These are phyloP conservation scores for Zarea fungicola DNA, from an alignment of 2,329 filamentous ascomycete species.

Conservation along the genomic window DNA sequence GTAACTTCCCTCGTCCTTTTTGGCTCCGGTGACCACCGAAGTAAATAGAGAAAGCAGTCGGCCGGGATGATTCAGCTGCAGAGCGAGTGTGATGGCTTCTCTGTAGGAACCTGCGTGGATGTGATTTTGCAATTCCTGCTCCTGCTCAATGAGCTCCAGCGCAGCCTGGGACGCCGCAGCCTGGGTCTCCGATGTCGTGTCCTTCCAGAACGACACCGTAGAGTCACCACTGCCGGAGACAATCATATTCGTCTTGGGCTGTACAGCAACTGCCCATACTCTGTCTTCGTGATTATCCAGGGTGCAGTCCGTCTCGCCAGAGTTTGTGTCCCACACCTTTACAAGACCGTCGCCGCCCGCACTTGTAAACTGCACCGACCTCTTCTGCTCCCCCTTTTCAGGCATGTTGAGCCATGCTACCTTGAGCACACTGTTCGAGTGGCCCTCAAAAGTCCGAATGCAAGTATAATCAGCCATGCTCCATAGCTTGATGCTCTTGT, in stretches of 20 bases:
- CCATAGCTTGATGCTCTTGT: constrained; percentile 96
- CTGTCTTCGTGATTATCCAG: constrained; percentile 96
- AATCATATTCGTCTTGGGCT: constrained; percentile 64
- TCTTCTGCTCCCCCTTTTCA: constrained; percentile 47
- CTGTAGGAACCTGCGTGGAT: constrained; percentile 84
- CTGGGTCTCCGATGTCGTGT: constrained; percentile 79
- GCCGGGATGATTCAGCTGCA: constrained; percentile 91
- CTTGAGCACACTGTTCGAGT: constrained; percentile 93
- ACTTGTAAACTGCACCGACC: constrained; percentile 68
- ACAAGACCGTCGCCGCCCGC: constrained; percentile 92
- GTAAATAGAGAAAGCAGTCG: constrained; percentile 81
- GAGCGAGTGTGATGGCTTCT: constrained; percentile 84
- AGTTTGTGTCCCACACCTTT: constrained; percentile 90
- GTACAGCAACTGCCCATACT: constrained; percentile 81
- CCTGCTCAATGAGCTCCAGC: constrained; percentile 80
- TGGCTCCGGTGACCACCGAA: constrained; percentile 61
- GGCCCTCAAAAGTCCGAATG: constrained; percentile 88
- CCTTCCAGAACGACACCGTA: constrained; percentile 91
- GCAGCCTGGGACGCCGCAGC: constrained; percentile 68
- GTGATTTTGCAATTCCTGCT: constrained; percentile 90
- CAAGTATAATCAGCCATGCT: constrained; percentile 88
- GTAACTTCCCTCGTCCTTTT: constrained; percentile 57
- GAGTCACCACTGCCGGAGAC: constrained; percentile 91
- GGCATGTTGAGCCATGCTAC: constrained; percentile 74
- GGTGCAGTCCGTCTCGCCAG: constrained; percentile 79